These are phyloP conservation scores for Tolypocladium album DNA, from an alignment of 2,329 filamentous ascomycete species.

Conservation along the genomic window DNA sequence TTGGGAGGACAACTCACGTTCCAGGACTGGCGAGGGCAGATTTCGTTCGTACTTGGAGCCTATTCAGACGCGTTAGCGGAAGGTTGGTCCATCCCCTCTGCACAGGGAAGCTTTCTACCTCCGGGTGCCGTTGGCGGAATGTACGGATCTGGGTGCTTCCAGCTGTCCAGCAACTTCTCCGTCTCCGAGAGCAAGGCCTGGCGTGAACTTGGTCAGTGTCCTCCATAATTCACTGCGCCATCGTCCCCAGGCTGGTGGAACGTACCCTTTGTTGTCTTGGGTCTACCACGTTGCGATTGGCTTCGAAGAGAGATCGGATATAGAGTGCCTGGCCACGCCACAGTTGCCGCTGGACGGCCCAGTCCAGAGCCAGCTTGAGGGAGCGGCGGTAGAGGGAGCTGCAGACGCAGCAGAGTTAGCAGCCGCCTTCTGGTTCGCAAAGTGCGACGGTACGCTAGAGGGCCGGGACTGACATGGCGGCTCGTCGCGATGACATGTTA, in stretches of 20 bases:
- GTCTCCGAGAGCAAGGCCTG: slow-evolving; percentile 80
- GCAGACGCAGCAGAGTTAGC: neutral
- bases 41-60: slow-evolving; percentile 97
- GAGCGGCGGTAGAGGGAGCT: slow-evolving; percentile 83
- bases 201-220: neutral
- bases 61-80: slow-evolving; percentile 23
- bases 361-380: slow-evolving; percentile 87
- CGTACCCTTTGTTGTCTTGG: slow-evolving; percentile 76
- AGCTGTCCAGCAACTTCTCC: slow-evolving; percentile 76
- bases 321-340: slow-evolving; percentile 97
- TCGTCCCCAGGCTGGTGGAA: neutral
- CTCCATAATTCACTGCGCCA: neutral
- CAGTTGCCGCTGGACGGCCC: slow-evolving; percentile 83
- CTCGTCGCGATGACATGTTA: slow-evolving; percentile 29
- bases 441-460: neutral
- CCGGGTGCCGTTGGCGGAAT: slow-evolving; percentile 81
- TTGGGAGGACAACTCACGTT: slow-evolving; percentile 52
- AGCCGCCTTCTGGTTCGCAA: neutral
- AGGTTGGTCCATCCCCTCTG: neutral
- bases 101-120: slow-evolving; percentile 43
- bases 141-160: slow-evolving; percentile 98
- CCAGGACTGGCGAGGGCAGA: slow-evolving; percentile 65
- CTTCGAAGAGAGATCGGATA: slow-evolving; percentile 89
- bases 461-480: slow-evolving; percentile 32
- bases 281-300: slow-evolving; percentile 76